Conservation (phyloP, 2,329 filamentous ascomycete genomes). For the Penicillium sp. region DNA sequence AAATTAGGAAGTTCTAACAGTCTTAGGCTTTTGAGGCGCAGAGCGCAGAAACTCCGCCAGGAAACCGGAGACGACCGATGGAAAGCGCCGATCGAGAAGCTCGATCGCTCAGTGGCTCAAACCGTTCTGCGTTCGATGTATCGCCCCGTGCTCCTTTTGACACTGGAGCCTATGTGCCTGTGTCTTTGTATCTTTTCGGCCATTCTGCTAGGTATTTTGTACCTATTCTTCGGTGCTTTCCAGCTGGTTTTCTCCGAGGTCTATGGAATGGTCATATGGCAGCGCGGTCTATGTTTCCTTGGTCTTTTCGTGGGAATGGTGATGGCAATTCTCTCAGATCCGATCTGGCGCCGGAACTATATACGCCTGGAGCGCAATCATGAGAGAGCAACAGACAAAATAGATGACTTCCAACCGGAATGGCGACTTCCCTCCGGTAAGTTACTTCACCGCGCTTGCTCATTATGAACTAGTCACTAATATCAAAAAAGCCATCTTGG, state of each 20-base stretch:
- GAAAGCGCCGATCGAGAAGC: conserved; percentile 74
- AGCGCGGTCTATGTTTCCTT: conserved; percentile 77
- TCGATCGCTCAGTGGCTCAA: conserved; percentile 64
- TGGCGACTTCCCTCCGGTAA: conserved; percentile 72
- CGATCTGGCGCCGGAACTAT: conserved; percentile 50
- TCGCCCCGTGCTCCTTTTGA: conserved; percentile 73
- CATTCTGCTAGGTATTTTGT: conserved; percentile 82
- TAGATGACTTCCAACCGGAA: conserved; percentile 72
- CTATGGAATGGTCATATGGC: conserved; percentile 76
- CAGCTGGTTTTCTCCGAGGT: conserved; percentile 73
- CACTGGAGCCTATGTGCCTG: conserved; percentile 82
- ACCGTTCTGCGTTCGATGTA: conserved; percentile 62
- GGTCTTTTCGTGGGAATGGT: conserved; percentile 52
- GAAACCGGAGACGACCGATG: conserved; percentile 77
- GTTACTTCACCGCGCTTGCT: conserved; percentile 27
- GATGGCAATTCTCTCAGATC: conserved; percentile 47
- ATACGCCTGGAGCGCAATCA: conserved; percentile 42
- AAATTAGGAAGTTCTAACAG: conserved; percentile 45
- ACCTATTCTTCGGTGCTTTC: conserved; percentile 90
- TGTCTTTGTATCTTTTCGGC: conserved; percentile 80
- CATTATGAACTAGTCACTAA: background rate
- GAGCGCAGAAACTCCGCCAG: conserved; percentile 68
- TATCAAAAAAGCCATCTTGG: conserved; percentile 56
- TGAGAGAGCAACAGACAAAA: conserved; percentile 33
- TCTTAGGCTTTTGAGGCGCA: conserved; percentile 62